These are phyloP conservation scores for Scolecobasidium constrictum DNA, from an alignment of 2,329 filamentous ascomycete species.

Conservation along the genomic window DNA sequence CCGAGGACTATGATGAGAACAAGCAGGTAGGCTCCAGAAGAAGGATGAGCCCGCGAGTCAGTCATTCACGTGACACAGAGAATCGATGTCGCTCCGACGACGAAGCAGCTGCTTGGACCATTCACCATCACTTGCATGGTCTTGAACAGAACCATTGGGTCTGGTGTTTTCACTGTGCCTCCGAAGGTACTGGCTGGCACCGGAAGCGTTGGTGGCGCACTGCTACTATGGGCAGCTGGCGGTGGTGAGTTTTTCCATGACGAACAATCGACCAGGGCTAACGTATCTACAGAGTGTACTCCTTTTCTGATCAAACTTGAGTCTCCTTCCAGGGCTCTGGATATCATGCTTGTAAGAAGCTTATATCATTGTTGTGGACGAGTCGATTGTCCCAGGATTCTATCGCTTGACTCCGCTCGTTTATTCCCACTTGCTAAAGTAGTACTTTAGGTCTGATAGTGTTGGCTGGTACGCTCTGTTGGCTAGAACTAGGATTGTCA, in stretches of 20 bases:
- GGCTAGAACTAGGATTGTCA: slow-evolving; percentile 3
- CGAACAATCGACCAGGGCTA: too few relatives aligned
- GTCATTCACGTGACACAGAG: neutral
- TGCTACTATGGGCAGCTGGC: slow-evolving; percentile 28
- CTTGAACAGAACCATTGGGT: slow-evolving; percentile 2
- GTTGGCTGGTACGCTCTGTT: neutral
- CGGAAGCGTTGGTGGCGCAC: slow-evolving; percentile 18
- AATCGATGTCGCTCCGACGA: neutral
- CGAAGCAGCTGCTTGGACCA: neutral
- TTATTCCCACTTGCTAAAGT: too few relatives aligned
- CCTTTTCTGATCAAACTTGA: too few relatives aligned
- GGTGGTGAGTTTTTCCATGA: neutral
- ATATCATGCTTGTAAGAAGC: too few relatives aligned
- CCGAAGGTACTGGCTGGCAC: slow-evolving; percentile 15
- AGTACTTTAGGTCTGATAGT: too few relatives aligned
- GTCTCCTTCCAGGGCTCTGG: too few relatives aligned
- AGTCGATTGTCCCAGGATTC: too few relatives aligned
- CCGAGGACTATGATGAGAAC: neutral
- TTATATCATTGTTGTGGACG: too few relatives aligned
- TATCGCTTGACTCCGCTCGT: too few relatives aligned
- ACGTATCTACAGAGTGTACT: too few relatives aligned
- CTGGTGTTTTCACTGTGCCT: slow-evolving; percentile 19
- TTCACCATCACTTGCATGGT: slow-evolving; percentile 1
- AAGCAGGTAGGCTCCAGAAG: neutral
- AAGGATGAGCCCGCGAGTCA: neutral